phyloP scores from a whole-genome alignment of 2,329 filamentous ascomycete species.

The Hymenoscyphus infarciens region DNA sequence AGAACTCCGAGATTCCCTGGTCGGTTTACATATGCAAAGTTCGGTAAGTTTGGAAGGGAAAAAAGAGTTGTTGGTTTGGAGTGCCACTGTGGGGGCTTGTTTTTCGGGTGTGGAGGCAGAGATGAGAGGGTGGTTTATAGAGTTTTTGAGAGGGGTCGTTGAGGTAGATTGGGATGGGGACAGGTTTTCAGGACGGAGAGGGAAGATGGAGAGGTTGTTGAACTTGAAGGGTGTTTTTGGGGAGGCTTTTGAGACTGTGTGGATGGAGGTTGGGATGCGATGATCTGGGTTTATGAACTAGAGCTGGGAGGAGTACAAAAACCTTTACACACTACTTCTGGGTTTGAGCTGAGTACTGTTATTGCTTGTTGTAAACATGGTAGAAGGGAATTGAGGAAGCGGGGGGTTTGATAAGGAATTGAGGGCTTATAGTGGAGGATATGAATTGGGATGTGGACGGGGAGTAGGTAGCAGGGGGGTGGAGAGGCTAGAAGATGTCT shows the following conservation, averaged over 20 bases:
- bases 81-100: not conserved
- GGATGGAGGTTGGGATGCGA: no score
- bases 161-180: not conserved
- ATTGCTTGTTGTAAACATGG: no score
- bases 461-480: no score
- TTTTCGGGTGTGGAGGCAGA: not conserved
- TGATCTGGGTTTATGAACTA: not conserved
- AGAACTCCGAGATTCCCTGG: not conserved
- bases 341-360: no score
- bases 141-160: not conserved
- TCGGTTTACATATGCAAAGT: no score
- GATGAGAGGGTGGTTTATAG: not conserved
- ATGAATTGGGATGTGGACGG: no score
- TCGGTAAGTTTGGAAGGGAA: not conserved
- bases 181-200: not conserved
- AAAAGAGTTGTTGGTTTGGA: not conserved
- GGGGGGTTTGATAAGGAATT: no score
- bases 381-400: no score
- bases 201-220: not conserved
- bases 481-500: no score
- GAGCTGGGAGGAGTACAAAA: not conserved
- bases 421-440: no score
- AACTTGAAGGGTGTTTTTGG: not conserved
- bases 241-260: not conserved
- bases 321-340: no score